Conservation (phyloP, 1,284 basidiomycete species). For the Apiotrichum akiyoshidainum region DNA sequence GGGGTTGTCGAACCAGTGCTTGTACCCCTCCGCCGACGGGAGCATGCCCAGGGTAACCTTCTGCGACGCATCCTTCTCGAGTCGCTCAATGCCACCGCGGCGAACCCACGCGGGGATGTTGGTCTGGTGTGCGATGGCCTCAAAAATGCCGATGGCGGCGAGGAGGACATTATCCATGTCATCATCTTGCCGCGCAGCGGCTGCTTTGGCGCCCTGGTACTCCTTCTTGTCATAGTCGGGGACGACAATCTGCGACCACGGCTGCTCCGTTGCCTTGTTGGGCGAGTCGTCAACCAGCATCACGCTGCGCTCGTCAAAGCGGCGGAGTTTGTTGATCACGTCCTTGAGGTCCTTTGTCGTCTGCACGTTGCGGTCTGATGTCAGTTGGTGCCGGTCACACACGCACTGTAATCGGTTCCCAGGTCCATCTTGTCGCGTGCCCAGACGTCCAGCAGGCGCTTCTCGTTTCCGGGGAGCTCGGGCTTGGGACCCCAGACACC, state of each 20-base stretch:
- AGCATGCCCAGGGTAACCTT: slow-evolving; percentile 25
- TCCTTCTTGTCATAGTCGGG: slow-evolving; percentile 41
- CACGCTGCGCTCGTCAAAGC: slow-evolving; percentile 31
- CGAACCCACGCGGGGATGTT: slow-evolving; percentile 48
- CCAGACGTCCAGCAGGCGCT: slow-evolving; percentile 46
- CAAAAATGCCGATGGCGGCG: slow-evolving; percentile 47
- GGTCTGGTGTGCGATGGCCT: slow-evolving; percentile 31
- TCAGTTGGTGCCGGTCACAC: slow-evolving; percentile 18
- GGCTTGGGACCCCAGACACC: slow-evolving; percentile 36
- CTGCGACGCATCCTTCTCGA: background rate
- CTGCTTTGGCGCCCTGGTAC: slow-evolving; percentile 6
- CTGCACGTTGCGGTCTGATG: slow-evolving; percentile 25
- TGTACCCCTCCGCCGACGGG: slow-evolving; percentile 31
- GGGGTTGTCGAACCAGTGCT: slow-evolving; percentile 33
- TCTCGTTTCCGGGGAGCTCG: slow-evolving; percentile 23
- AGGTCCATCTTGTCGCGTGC: slow-evolving; percentile 47
- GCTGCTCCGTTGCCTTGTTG: slow-evolving; percentile 46
- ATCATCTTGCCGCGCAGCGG: background rate
- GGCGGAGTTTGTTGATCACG: slow-evolving; percentile 20
- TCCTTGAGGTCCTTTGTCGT: slow-evolving; percentile 49
- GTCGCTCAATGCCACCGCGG: slow-evolving; percentile 33
- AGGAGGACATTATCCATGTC: slow-evolving; percentile 41
- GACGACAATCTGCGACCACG: slow-evolving; percentile 49
- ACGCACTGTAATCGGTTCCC: slow-evolving; percentile 39
- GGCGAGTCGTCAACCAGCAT: slow-evolving; percentile 49